Percentiles rank a stretch among this genome's conserved stretches.
These are phyloP conservation scores for Solanum chmielewskii DNA, from an alignment of 257 asterid genomes.

Conservation along the genomic window DNA sequence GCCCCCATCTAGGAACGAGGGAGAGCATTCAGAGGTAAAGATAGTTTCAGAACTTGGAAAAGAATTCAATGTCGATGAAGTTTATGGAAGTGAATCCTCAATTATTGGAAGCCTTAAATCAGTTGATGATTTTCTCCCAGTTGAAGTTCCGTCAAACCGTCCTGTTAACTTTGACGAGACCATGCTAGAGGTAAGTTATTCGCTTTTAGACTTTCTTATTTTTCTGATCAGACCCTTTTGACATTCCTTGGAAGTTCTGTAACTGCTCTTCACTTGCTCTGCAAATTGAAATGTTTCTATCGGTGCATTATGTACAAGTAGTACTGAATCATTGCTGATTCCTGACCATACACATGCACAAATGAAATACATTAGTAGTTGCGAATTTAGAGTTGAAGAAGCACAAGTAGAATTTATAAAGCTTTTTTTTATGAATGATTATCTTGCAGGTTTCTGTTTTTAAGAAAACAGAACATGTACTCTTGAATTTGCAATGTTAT, in stretches of 20 bases:
- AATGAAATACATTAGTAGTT: background rate
- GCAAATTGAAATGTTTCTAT: background rate
- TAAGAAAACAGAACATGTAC: background rate
- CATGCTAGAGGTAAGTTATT: constrained; percentile 57
- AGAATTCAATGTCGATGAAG: constrained; percentile 72
- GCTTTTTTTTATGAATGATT: background rate
- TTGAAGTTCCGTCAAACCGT: constrained; percentile 60
- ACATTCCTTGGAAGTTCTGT: background rate
- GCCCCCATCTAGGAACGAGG: constrained; percentile 69
- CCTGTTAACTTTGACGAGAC: constrained; percentile 58
- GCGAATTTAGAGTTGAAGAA: background rate
- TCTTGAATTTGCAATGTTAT: background rate
- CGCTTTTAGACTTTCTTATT: background rate
- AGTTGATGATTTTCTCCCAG: constrained; percentile 56
- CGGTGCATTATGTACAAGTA: background rate
- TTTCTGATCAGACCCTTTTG: background rate
- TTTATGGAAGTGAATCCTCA: constrained; percentile 75
- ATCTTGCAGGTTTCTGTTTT: background rate
- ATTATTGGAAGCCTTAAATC: constrained; percentile 94
- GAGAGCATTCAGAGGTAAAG: constrained; percentile 59
- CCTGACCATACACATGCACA: background rate
- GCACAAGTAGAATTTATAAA: background rate
- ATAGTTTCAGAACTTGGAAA: constrained; percentile 72
- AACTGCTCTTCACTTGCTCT: background rate
- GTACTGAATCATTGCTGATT: background rate